A percentile compares a stretch with the other conserved stretches of the same genome.
Evolutionary conservation across 345 rosid genomes (phyloP).

Genomic region (Cochlearia excelsa): DNA sequence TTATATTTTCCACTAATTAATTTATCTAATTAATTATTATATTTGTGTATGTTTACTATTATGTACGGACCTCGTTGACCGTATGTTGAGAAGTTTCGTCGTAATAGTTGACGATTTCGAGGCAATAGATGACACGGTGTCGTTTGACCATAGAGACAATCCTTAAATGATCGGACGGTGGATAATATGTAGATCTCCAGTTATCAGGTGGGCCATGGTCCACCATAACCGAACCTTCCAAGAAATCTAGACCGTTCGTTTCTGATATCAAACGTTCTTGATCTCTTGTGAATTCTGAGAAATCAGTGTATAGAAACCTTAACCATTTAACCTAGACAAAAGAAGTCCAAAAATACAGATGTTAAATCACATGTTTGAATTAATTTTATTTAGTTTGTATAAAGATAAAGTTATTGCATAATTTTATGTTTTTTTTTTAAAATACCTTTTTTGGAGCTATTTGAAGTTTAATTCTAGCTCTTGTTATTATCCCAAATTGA

Average conservation of each 20-base stretch:
- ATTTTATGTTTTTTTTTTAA: not conserved
- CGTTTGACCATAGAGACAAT: conserved; percentile 51
- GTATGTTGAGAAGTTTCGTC: conserved; percentile 47
- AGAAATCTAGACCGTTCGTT: conserved; percentile 46
- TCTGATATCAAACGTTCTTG: conserved; percentile 64
- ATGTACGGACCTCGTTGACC: conserved; percentile 45
- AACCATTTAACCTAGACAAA: conserved; percentile 61
- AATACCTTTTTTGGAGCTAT: conserved; percentile 59
- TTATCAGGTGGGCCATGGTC: conserved; percentile 52
- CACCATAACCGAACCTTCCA: conserved; percentile 66
- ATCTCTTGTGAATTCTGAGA: conserved; percentile 56
- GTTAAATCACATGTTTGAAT: not conserved
- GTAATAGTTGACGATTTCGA: conserved; percentile 65
- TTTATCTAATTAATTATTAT: too few species aligned
- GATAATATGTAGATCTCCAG: conserved; percentile 60
- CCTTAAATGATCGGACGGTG: conserved; percentile 45
- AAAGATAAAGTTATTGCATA: not conserved
- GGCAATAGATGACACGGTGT: conserved; percentile 55
- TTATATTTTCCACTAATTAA: too few species aligned
- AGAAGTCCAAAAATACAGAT: not conserved
- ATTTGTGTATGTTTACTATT: not conserved
- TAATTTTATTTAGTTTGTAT: not conserved
- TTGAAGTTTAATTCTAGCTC: conserved; percentile 62
- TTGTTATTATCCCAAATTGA: conserved; percentile 74
- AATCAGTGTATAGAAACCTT: conserved; percentile 64